Evolutionary conservation across 768 basidiomycete genomes (phyloP).

Genomic region (Calocera viscosa): DNA sequence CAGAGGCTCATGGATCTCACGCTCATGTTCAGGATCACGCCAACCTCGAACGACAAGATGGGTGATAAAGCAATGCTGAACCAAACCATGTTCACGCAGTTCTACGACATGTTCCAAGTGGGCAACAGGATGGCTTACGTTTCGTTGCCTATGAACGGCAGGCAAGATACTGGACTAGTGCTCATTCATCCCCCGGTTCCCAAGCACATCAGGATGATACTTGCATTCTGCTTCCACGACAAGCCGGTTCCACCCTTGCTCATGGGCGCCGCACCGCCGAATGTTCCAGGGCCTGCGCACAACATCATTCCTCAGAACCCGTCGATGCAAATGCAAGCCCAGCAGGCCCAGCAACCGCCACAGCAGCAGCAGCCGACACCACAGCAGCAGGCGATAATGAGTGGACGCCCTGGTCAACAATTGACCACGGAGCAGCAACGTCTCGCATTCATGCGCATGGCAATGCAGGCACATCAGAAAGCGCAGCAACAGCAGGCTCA

Average conservation of each 20-base stretch:
- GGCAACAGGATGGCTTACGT: not conserved
- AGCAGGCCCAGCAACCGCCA: not conserved
- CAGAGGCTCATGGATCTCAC: not conserved
- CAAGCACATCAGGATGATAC: not conserved
- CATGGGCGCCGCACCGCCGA: not conserved
- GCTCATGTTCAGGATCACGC: not conserved
- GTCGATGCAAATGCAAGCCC: not conserved
- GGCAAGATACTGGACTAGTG: not conserved
- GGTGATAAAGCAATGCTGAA: not conserved
- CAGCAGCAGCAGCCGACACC: not conserved
- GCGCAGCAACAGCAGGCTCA: not conserved
- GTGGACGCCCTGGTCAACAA: not conserved
- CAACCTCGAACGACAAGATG: not conserved
- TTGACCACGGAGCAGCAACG: not conserved
- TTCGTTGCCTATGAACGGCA: not conserved
- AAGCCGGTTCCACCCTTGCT: not conserved
- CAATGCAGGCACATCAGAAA: not conserved
- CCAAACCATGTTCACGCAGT: not conserved
- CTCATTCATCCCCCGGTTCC: not conserved
- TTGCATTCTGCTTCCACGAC: slow-evolving; percentile 4
- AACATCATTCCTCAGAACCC: not conserved
- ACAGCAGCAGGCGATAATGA: not conserved
- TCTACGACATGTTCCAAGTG: not conserved
- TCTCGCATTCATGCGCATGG: not conserved
- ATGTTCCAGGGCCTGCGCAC: not conserved